Conservation (phyloP, 164 flowering plant species). For the Macadamia integrifolia region DNA sequence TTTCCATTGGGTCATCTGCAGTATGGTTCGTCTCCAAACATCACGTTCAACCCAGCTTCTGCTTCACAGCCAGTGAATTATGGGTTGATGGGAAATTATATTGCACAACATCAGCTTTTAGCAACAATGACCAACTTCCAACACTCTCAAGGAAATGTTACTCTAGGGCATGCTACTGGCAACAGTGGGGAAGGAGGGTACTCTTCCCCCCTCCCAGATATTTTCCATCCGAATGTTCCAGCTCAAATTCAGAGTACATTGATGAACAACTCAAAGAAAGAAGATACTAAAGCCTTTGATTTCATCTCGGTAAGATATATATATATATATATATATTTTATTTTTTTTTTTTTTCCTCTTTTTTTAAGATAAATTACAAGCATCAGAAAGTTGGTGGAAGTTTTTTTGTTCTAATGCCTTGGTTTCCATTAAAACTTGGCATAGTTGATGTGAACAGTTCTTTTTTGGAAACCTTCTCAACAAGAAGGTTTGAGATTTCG, state of each 20-base stretch:
- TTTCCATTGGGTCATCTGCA: conserved; percentile 51
- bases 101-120: conserved; percentile 77
- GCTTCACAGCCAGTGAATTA: conserved; percentile 58
- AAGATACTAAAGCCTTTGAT: conserved; percentile 90
- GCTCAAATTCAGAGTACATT: conserved; percentile 35
- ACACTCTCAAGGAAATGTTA: conserved; percentile 38
- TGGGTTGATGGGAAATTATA: conserved; percentile 58
- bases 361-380: too few relatives aligned
- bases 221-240: conserved; percentile 55
- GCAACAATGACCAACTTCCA: conserved; percentile 79
- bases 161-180: conserved; percentile 28
- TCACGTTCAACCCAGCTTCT: conserved; percentile 55
- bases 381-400: background rate
- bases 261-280: conserved; percentile 65
- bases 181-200: conserved; percentile 35
- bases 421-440: background rate
- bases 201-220: conserved; percentile 66
- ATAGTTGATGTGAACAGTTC: background rate
- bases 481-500: too few relatives aligned
- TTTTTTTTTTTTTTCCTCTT: too few relatives aligned
- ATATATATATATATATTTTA: background rate
- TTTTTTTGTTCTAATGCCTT: background rate
- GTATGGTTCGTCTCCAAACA: conserved; percentile 48
- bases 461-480: background rate
- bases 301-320: conserved; percentile 75